Conservation (phyloP, 495 filamentous ascomycete genomes). For the Jackrogersella minutella region DNA sequence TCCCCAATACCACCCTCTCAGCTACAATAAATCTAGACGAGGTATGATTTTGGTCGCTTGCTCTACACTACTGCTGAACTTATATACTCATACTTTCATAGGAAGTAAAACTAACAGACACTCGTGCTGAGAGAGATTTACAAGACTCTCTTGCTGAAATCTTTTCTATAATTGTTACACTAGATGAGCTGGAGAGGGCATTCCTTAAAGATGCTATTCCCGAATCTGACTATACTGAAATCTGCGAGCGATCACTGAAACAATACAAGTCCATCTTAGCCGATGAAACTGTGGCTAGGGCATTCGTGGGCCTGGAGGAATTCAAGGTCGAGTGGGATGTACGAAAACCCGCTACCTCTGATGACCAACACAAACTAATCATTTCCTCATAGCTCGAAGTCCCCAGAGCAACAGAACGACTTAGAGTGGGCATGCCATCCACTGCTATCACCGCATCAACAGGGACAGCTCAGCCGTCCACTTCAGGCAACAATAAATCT, state of each 20-base stretch:
- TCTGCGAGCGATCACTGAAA: constrained; percentile 89
- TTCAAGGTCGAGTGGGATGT: constrained; percentile 95
- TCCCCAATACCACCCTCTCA: constrained; percentile 76
- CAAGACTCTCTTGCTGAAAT: constrained; percentile 97
- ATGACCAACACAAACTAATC: constrained; percentile 9
- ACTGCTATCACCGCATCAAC: constrained; percentile 66
- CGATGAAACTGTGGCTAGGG: constrained; percentile 81
- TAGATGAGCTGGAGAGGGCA: constrained; percentile 95
- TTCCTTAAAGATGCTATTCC: constrained; percentile 95
- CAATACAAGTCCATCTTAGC: constrained; percentile 95
- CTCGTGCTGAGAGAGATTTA: constrained; percentile 85
- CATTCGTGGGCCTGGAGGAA: constrained; percentile 88
- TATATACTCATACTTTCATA: constrained; percentile 45
- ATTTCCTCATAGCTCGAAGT: constrained; percentile 77
- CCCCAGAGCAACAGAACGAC: constrained; percentile 88
- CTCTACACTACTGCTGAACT: not conserved
- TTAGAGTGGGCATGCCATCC: constrained; percentile 83
- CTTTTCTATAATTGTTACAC: constrained; percentile 94
- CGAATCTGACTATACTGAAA: constrained; percentile 93
- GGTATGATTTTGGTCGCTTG: constrained; percentile 55
- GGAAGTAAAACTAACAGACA: constrained; percentile 92
- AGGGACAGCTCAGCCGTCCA: constrained; percentile 53
- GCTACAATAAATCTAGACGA: constrained; percentile 94
- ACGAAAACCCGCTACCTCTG: constrained; percentile 44
- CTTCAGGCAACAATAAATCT: constrained; percentile 64